Evolutionary conservation across 495 filamentous ascomycete species (phyloP).

Genomic region (Oleoguttula mirabilis): DNA sequence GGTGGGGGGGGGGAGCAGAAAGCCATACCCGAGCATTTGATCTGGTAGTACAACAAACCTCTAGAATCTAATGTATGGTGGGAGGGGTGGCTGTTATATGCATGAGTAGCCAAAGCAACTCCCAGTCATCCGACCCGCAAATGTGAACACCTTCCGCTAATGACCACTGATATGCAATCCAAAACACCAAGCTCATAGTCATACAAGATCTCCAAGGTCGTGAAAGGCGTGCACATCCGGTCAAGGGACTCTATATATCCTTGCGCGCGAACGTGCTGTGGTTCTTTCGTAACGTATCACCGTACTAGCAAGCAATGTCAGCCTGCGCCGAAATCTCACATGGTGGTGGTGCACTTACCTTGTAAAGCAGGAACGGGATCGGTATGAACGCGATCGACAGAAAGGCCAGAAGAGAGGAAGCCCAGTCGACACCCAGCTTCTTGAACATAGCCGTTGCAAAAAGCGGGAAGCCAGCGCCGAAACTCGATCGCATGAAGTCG

Average conservation of each 20-base stretch:
- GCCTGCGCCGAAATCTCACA: neutral
- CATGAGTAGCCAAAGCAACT: no score
- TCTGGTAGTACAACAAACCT: no score
- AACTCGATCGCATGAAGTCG: constrained; percentile 36
- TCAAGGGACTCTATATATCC: constrained; percentile 15
- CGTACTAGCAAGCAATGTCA: constrained; percentile 2
- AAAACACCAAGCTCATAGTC: no score
- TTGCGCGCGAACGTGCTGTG: constrained; percentile 17
- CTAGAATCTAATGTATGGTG: no score
- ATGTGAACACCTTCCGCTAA: no score
- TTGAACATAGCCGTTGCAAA: constrained; percentile 35
- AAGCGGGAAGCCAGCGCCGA: constrained; percentile 41
- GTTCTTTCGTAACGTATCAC: constrained; percentile 13
- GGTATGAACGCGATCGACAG: constrained; percentile 28
- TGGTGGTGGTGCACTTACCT: constrained; percentile 7
- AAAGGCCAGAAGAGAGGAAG: constrained; percentile 24
- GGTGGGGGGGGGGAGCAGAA: no score
- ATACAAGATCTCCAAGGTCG: no score
- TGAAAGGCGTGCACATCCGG: no score
- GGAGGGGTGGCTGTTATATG: no score
- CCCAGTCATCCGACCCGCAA: no score
- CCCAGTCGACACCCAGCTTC: constrained; percentile 27
- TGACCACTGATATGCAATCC: no score
- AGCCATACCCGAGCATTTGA: no score
- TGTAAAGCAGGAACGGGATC: constrained; percentile 29